Conservation (phyloP, 2,329 filamentous ascomycete species). For the Aspergillus phoenicis region DNA sequence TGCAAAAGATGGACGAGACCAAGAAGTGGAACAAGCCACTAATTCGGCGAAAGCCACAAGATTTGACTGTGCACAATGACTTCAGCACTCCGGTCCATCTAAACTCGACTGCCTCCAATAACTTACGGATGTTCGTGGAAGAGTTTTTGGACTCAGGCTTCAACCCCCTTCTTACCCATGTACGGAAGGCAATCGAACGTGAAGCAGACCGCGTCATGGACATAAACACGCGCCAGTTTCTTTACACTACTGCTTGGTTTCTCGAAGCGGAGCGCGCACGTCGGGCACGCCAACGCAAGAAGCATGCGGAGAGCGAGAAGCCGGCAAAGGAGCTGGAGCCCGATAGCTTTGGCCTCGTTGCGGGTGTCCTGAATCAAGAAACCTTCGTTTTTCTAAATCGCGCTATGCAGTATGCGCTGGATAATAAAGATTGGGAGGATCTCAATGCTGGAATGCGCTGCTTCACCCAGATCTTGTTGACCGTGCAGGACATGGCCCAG, state of each 20-base stretch:
- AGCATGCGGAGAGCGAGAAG: conserved; percentile 52
- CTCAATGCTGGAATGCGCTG: conserved; percentile 87
- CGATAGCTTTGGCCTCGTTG: conserved; percentile 82
- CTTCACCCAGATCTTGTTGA: conserved; percentile 90
- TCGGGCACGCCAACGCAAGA: conserved; percentile 60
- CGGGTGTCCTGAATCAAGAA: conserved; percentile 88
- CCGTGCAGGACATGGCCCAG: conserved; percentile 87
- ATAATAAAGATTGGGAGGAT: conserved; percentile 84
- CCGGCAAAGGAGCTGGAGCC: conserved; percentile 60
- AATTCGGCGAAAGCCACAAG: conserved; percentile 61
- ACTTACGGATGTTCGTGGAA: conserved; percentile 80
- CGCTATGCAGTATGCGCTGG: conserved; percentile 75
- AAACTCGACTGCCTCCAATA: conserved; percentile 70
- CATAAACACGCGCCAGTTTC: conserved; percentile 81
- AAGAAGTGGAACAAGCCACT: conserved; percentile 89
- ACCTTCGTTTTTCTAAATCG: conserved; percentile 88
- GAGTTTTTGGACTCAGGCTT: conserved; percentile 95
- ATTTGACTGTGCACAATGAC: conserved; percentile 64
- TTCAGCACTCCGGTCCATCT: conserved; percentile 74
- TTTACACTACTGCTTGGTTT: conserved; percentile 93
- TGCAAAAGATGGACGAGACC: conserved; percentile 84
- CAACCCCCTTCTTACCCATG: conserved; percentile 83
- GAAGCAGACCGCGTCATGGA: conserved; percentile 80
- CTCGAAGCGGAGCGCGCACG: conserved; percentile 79
- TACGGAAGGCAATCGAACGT: conserved; percentile 86